A percentile compares a stretch with the other conserved stretches of the same genome.
These are phyloP conservation scores for Arabis alpina DNA, from an alignment of 345 rosid genomes.

Conservation along the genomic window DNA sequence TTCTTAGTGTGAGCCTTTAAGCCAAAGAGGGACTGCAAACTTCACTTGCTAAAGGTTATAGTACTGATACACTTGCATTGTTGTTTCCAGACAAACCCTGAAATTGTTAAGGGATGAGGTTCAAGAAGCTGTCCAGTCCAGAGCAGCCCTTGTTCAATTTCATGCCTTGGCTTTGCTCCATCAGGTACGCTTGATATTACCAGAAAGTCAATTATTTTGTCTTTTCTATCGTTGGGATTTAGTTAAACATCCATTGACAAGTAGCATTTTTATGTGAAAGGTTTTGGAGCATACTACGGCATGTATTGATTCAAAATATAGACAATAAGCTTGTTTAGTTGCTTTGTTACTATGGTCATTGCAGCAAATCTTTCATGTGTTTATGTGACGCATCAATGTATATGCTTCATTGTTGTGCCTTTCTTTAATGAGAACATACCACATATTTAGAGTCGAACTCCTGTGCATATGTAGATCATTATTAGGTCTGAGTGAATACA, in stretches of 20 bases:
- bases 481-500: slow-evolving; percentile 9
- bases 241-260: slow-evolving; percentile 12
- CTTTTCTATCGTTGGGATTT: background rate
- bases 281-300: background rate
- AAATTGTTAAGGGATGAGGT: slow-evolving; percentile 96
- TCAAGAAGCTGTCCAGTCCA: slow-evolving; percentile 95
- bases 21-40: too few relatives aligned
- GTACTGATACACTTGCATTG: slow-evolving; percentile 1
- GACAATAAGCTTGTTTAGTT: slow-evolving; percentile 10
- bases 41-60: background rate
- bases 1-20: background rate
- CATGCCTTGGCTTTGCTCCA: slow-evolving; percentile 93
- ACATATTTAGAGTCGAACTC: background rate
- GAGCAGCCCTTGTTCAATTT: slow-evolving; percentile 96
- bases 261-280: slow-evolving; percentile 14
- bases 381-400: background rate
- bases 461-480: slow-evolving; percentile 1
- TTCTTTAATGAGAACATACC: slow-evolving; percentile 16
- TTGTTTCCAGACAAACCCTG: slow-evolving; percentile 70
- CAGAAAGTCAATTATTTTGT: slow-evolving; percentile 2
- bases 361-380: background rate
- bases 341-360: slow-evolving; percentile 9
- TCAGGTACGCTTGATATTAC: slow-evolving; percentile 57
- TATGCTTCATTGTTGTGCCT: slow-evolving; percentile 12
- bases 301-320: slow-evolving; percentile 17